A percentile compares a stretch with the other conserved stretches of the same genome.
phyloP scores from a whole-genome alignment of 106 monocot species.

The Allium fistulosum region DNA sequence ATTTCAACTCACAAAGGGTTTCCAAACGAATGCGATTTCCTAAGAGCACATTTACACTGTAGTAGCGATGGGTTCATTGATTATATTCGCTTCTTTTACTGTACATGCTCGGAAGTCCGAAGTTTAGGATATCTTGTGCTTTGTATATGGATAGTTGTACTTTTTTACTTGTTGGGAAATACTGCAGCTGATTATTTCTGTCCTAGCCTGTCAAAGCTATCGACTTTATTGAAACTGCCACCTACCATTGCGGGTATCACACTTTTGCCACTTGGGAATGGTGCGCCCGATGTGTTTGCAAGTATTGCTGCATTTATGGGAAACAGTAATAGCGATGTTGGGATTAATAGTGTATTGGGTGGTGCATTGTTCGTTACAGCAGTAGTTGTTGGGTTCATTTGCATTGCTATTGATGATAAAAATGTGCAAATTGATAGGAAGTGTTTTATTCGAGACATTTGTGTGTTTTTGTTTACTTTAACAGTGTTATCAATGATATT shows the following conservation, averaged over 20 bases:
- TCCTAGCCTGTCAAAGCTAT: constrained; percentile 75
- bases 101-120: constrained; percentile 35
- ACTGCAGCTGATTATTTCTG: constrained; percentile 98
- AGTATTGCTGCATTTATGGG: constrained; percentile 89
- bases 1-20: constrained; percentile 43
- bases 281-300: constrained; percentile 91
- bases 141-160: constrained; percentile 42
- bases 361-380: constrained; percentile 91
- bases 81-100: constrained; percentile 80
- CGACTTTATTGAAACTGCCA: constrained; percentile 52
- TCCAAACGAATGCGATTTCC: constrained; percentile 50
- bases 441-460: constrained; percentile 75
- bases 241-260: constrained; percentile 94
- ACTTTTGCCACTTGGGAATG: constrained; percentile 89
- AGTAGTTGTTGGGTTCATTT: constrained; percentile 71
- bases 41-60: constrained; percentile 48
- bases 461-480: constrained; percentile 72
- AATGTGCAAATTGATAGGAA: constrained; percentile 67
- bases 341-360: constrained; percentile 85
- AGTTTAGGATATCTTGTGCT: constrained; percentile 53
- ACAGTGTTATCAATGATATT: constrained; percentile 49
- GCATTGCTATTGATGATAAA: constrained; percentile 59
- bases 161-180: constrained; percentile 87
- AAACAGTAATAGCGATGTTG: constrained; percentile 68
- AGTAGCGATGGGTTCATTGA: constrained; percentile 66